Base-by-base conservation (phyloP, 495 filamentous ascomycete species). In the Hypoxylon crocopeplum region DNA sequence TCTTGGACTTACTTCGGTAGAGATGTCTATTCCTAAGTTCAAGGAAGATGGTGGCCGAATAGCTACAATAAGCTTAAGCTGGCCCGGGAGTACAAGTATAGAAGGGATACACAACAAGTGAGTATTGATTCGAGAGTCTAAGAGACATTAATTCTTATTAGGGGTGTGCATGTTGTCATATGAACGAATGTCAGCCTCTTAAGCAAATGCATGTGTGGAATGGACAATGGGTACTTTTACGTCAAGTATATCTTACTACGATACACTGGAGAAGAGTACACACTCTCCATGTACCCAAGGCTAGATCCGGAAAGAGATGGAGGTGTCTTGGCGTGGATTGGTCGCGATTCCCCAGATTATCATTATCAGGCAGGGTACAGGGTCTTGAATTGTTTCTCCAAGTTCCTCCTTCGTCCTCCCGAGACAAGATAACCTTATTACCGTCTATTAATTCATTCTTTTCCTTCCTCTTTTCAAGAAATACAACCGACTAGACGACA, bases 261-360 rank as follows among this genome's bases (percentile, higher is more conserved):
- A 22, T 30, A 34, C 8, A 34, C 32, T 12, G 32, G 4, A 5
- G 3, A 34, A 34, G 12, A 10, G 13, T 62, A 62, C 58, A 3
- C 39, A 10, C 1, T 7, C 17, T 3, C 0, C 4, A 46, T 25
- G 58, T 62, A 56, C 24, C 13, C 0, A 11, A 40, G 17, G 27
- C 34, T 53, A 53, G 53, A 52, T 57, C 47, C 40, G 41, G 48
- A 36, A 63, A 54, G 34, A 47, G 48, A 63, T 57, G 53, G 53
- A 44, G 53, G 33, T 44, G 45, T 56, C 52, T 56, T 63, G 59
- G 59, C 59, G 27, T 27, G 53, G 36, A 56, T 48, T 63, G 48
- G 49, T 51, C 39, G 61, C 61, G 55, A 47, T 59, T 59, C 61
- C 61, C 61, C 61, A 64, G 61, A 64, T 64, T 64, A 39, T 56